Percentiles rank a stretch among this genome's conserved stretches.
These are phyloP conservation scores for Coprinellus micaceus DNA, from an alignment of 768 basidiomycete species.

Conservation along the genomic window DNA sequence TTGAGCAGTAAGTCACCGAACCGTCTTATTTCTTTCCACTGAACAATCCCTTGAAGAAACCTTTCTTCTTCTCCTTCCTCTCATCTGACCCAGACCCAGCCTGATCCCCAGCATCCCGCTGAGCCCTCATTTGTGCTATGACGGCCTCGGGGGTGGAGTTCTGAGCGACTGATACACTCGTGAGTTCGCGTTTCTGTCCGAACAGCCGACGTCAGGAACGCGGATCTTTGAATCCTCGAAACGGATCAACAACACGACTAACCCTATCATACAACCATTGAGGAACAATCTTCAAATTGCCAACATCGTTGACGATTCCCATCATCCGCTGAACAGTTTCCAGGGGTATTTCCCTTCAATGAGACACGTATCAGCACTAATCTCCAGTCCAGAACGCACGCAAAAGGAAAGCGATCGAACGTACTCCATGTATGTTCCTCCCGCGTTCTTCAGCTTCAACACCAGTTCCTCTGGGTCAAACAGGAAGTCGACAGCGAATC, in stretches of 20 bases:
- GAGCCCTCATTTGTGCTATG: not conserved
- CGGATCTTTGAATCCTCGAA: not conserved
- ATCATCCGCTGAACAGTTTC: not conserved
- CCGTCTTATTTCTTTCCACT: too few relatives aligned
- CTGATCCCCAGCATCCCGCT: not conserved
- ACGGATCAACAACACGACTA: not conserved
- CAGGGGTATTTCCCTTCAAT: not conserved
- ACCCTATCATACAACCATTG: conserved; percentile 1
- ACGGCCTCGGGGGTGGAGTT: not conserved
- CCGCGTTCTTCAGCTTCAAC: not conserved
- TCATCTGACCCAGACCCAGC: not conserved
- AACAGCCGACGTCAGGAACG: not conserved
- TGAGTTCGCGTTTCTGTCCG: not conserved
- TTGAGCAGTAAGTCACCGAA: too few relatives aligned
- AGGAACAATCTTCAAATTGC: conserved; percentile 5
- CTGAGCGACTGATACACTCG: not conserved
- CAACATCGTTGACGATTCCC: not conserved
- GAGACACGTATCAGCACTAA: not conserved
- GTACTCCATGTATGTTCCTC: not conserved
- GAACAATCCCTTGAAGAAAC: not conserved
- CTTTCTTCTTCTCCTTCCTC: conserved; percentile 7
- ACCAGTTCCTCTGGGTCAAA: conserved; percentile 3
- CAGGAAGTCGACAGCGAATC: not conserved
- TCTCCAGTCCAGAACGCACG: not conserved
- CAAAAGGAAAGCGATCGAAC: not conserved